Conservation (phyloP, 768 basidiomycete genomes). For the Asterophora lycoperdoides region DNA sequence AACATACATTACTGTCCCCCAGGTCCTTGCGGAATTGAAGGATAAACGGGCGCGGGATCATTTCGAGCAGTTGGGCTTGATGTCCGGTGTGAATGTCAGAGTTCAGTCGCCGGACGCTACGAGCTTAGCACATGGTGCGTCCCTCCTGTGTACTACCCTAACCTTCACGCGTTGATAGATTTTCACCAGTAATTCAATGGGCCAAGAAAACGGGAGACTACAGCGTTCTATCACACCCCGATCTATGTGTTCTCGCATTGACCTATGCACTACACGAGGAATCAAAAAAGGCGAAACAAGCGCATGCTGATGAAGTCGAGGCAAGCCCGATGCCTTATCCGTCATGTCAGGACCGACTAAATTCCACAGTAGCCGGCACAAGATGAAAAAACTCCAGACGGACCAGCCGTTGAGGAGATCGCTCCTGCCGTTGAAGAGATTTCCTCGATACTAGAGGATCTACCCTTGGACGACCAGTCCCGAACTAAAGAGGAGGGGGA, state of each 20-base stretch:
- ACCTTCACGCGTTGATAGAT: not conserved
- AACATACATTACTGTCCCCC: constrained; percentile 82
- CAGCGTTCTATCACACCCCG: constrained; percentile 83
- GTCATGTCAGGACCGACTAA: constrained; percentile 15
- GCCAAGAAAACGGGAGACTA: constrained; percentile 98
- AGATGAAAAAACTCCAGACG: constrained; percentile 1
- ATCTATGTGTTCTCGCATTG: constrained; percentile 87
- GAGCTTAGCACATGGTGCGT: constrained; percentile 61
- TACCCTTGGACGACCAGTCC: constrained; percentile 15
- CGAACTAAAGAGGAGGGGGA: constrained; percentile 7
- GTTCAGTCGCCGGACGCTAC: constrained; percentile 66
- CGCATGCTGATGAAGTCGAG: constrained; percentile 20
- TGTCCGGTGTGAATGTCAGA: constrained; percentile 71
- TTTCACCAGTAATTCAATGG: constrained; percentile 71
- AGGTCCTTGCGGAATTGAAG: constrained; percentile 85
- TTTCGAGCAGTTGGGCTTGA: constrained; percentile 71
- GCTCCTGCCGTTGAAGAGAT: constrained; percentile 13
- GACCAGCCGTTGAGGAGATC: constrained; percentile 12
- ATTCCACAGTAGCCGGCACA: constrained; percentile 29
- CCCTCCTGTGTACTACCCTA: not conserved
- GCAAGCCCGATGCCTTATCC: constrained; percentile 16
- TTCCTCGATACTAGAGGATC: constrained; percentile 12
- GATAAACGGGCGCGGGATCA: constrained; percentile 86
- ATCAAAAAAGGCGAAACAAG: constrained; percentile 35
- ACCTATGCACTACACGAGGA: constrained; percentile 72